Evolutionary conservation across 2,329 filamentous ascomycete genomes (phyloP), one percentile per base, ranked within the genome.

Genomic region (Bipolaris gigantea): DNA sequence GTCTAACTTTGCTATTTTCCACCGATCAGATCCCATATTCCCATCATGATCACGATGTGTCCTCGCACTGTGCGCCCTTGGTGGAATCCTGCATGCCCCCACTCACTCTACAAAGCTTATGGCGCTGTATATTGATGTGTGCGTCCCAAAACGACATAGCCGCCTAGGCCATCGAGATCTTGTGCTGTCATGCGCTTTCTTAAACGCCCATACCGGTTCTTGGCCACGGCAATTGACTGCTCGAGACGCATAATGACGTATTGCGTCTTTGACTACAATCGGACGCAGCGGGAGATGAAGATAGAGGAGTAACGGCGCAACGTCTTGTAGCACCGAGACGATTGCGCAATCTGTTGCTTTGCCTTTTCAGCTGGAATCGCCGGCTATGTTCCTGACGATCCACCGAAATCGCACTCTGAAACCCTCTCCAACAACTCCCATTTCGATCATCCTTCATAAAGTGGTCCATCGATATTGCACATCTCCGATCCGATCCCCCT

Each of bases 1-100:
- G 32, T 41, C 30, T 40, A 16, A 32, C n/a, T 48, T 35, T 39
- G 19, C 16, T 38, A 32, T 34, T 34, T 1, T n/a, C 44, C 35
- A 50, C 47, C 48, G 47, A 50, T 50, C 41, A 54, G 36, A 40
- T n/a, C 9, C 9, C 30, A 19, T 21, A 50, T 54, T 48, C 35
- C 35, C 47, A 54, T 54, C 19, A 34, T 23, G 5, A 34, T 47
- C 51, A 50, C 45, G 21, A 5, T 25, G 23, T 44, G 23, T 48
- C 35, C 41, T 49, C 51, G 33, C 19, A 30, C 41, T 42, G 23
- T 30, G 47, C 23, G 35, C 40, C 39, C 39, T 41, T 16, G 32
- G 32, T 10, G 48, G 23, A 50, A 47, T 44, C 32, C 38, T 51
- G 52, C 48, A 51, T 49, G 50, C 23, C 52, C 27, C 48, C 46